phyloP scores from a whole-genome alignment of 768 basidiomycete genomes.

The Termitomyces sp. region DNA sequence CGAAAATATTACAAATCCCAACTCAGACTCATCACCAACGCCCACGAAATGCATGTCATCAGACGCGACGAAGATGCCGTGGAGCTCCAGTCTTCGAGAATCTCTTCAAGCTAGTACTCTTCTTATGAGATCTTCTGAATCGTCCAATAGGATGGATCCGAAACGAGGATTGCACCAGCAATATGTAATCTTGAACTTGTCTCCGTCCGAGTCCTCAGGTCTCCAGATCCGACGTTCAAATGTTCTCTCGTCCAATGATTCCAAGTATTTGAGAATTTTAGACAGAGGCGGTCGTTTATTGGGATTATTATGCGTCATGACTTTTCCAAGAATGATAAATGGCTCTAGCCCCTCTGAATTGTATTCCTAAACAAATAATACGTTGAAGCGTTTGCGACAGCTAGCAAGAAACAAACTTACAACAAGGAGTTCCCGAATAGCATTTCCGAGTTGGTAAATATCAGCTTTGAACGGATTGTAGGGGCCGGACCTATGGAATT shows the following conservation, averaged over 20 bases:
- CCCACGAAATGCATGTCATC: not conserved
- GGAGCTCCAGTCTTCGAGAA: too few species aligned
- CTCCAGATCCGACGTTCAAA: not conserved
- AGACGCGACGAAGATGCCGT: not conserved
- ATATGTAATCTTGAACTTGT: too few species aligned
- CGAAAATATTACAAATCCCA: not conserved
- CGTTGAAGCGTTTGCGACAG: not conserved
- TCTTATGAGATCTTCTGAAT: too few species aligned
- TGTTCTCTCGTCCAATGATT: too few species aligned
- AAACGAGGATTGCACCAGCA: not conserved
- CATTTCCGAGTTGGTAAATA: not conserved
- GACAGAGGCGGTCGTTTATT: not conserved
- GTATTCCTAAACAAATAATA: not conserved
- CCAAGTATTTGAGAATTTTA: not conserved
- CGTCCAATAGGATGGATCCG: not conserved
- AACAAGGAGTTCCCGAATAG: not conserved
- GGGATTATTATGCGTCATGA: not conserved
- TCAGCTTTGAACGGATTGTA: too few species aligned
- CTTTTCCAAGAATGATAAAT: not conserved
- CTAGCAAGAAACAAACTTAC: not conserved
- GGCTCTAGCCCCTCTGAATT: not conserved
- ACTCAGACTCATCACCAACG: not conserved
- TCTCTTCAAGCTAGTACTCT: too few species aligned
- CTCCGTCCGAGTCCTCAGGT: not conserved
- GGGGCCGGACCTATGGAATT: too few species aligned